Conservation (phyloP, 2,329 filamentous ascomycete species). For the Cryphonectria naterciae region DNA sequence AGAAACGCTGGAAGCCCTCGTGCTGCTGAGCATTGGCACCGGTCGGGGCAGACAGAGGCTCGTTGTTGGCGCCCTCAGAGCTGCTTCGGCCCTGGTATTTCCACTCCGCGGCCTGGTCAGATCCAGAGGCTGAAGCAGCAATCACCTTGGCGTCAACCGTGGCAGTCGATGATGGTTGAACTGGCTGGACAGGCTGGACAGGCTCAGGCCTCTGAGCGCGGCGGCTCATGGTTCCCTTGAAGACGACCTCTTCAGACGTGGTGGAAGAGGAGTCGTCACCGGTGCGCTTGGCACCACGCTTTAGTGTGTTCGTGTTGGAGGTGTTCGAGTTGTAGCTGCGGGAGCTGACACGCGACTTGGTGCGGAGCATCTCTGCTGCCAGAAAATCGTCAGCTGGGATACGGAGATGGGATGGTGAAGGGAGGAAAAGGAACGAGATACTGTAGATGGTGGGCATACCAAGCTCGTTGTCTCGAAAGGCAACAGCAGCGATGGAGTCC, state of each 20-base stretch:
- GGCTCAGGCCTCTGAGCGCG: slow-evolving; percentile 29
- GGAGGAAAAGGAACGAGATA: background rate
- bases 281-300: slow-evolving; percentile 33
- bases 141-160: background rate
- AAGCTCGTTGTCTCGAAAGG: slow-evolving; percentile 24
- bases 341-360: slow-evolving; percentile 29
- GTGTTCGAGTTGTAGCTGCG: slow-evolving; percentile 31
- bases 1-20: slow-evolving; percentile 70
- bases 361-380: slow-evolving; percentile 37
- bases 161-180: background rate
- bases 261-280: slow-evolving; percentile 42
- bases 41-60: slow-evolving; percentile 58
- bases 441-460: slow-evolving; percentile 28
- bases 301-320: slow-evolving; percentile 29
- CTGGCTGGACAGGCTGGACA: slow-evolving; percentile 12
- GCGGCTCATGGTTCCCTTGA: slow-evolving; percentile 41
- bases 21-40: slow-evolving; percentile 59
- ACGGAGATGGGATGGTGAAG: too few relatives aligned
- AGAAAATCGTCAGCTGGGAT: slow-evolving; percentile 8
- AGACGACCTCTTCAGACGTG: slow-evolving; percentile 43
- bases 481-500: slow-evolving; percentile 24
- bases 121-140: slow-evolving; percentile 6
- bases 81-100: slow-evolving; percentile 51
- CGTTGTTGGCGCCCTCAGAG: slow-evolving; percentile 46
- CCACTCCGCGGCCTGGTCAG: slow-evolving; percentile 37